Evolutionary conservation across 1,284 basidiomycete genomes (phyloP).

Genomic region (Mycena citricolor): DNA sequence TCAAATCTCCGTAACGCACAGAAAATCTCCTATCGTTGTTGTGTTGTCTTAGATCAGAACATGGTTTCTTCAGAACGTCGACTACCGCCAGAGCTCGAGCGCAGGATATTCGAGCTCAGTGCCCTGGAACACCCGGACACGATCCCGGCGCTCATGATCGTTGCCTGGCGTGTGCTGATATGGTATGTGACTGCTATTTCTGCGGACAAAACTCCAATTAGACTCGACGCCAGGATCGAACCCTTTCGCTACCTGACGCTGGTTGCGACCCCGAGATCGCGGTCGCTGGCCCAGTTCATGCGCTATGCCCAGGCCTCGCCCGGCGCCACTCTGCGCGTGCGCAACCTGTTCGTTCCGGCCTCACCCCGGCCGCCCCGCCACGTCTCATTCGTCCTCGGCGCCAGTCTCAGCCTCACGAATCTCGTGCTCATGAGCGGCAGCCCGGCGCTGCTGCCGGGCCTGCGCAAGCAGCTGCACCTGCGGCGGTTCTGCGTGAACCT

Average conservation of each 20-base stretch:
- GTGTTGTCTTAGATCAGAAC: no score
- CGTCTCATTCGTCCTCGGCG: neutral
- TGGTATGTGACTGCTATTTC: constrained; percentile 1
- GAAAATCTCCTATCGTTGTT: no score
- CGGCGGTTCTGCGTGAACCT: constrained; percentile 1
- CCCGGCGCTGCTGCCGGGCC: constrained; percentile 7
- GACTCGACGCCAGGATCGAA: neutral
- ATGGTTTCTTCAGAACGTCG: no score
- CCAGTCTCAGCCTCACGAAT: constrained; percentile 5
- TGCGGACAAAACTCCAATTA: neutral
- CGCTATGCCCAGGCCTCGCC: no score
- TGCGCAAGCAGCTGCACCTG: constrained; percentile 1
- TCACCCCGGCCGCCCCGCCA: constrained; percentile 1
- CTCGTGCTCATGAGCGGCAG: constrained; percentile 8
- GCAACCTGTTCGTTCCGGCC: constrained; percentile 8
- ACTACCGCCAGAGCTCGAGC: constrained; percentile 16
- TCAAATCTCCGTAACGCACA: no score
- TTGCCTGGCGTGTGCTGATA: constrained; percentile 13
- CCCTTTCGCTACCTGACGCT: constrained; percentile 8
- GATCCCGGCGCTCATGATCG: constrained; percentile 5
- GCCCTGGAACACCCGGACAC: neutral
- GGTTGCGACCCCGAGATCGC: no score
- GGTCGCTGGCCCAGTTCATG: no score
- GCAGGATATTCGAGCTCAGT: constrained; percentile 13
- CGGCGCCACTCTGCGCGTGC: no score